phyloP scores from a whole-genome alignment of 192 early-diverging fungal species.

The Coemansia sp. region DNA sequence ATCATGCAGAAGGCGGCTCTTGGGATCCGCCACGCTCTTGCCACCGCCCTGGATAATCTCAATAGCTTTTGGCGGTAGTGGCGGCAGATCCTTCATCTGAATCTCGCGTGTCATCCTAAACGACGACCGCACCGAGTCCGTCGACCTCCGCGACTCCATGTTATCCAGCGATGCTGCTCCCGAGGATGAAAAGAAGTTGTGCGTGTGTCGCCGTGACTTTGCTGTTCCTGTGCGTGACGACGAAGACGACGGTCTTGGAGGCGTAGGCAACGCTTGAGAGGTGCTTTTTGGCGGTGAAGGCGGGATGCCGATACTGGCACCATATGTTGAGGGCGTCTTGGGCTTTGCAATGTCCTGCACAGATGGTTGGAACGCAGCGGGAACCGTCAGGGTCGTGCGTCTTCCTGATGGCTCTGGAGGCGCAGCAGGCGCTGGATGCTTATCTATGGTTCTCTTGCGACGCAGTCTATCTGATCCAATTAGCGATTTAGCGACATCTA shows the following conservation, averaged over 20 bases:
- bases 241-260: not conserved
- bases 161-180: constrained; percentile 1
- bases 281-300: constrained; percentile 17
- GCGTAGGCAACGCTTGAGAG: not conserved
- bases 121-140: constrained; percentile 24
- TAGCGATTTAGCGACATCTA: constrained; percentile 3
- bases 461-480: not conserved
- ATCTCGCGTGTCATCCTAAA: constrained; percentile 37
- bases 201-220: constrained; percentile 46
- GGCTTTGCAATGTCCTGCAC: constrained; percentile 2
- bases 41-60: constrained; percentile 26
- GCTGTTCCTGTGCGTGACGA: constrained; percentile 7
- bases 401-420: not conserved
- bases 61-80: constrained; percentile 43
- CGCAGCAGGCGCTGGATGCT: not conserved
- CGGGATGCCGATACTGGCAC: constrained; percentile 26
- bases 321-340: constrained; percentile 11
- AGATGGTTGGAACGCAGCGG: constrained; percentile 1
- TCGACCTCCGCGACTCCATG: constrained; percentile 22
- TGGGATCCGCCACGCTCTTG: not conserved
- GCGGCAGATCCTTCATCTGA: constrained; percentile 54
- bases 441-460: constrained; percentile 5
- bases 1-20: constrained; percentile 4
- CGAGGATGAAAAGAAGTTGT: constrained; percentile 46
- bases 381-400: constrained; percentile 6